Percentiles rank a stretch among this genome's conserved stretches.
phyloP scores from a whole-genome alignment of 225 moss, liverwort and hornwort genomes.

The Antitrichia curtipendula region DNA sequence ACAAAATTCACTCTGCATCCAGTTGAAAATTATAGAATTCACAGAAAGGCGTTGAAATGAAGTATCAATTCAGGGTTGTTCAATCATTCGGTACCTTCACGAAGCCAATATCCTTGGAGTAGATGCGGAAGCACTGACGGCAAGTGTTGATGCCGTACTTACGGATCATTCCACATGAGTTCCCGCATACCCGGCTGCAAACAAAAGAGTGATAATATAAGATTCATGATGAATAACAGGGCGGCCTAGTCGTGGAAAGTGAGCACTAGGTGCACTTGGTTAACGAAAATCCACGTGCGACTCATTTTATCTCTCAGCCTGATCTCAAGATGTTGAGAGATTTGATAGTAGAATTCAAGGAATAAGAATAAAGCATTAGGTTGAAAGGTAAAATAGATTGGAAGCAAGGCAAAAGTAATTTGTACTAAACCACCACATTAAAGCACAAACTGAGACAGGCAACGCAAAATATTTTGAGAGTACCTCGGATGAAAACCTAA shows the following conservation, averaged over 20 bases:
- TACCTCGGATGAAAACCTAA: background rate
- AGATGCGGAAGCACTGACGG: conserved; percentile 55
- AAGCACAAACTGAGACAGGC: background rate
- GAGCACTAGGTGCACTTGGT: too few species aligned
- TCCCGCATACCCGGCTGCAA: conserved; percentile 49
- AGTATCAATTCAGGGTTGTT: background rate
- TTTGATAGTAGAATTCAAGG: background rate
- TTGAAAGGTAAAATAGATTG: too few species aligned
- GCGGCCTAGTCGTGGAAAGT: background rate
- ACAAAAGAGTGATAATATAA: background rate
- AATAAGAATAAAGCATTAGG: too few species aligned
- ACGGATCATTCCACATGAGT: conserved; percentile 46
- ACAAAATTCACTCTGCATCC: background rate
- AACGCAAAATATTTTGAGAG: too few species aligned
- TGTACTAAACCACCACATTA: background rate
- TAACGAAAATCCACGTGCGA: background rate
- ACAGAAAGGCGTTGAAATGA: too few species aligned
- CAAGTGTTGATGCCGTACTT: conserved; percentile 62
- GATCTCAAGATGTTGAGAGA: background rate
- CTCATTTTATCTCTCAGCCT: too few species aligned
- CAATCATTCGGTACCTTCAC: background rate
- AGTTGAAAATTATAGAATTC: background rate
- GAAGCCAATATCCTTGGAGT: conserved; percentile 57
- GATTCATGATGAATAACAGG: background rate
- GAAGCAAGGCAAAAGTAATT: background rate